These are phyloP conservation scores for Coemansia aciculifera DNA, from an alignment of 192 early-diverging fungal species.

Conservation along the genomic window DNA sequence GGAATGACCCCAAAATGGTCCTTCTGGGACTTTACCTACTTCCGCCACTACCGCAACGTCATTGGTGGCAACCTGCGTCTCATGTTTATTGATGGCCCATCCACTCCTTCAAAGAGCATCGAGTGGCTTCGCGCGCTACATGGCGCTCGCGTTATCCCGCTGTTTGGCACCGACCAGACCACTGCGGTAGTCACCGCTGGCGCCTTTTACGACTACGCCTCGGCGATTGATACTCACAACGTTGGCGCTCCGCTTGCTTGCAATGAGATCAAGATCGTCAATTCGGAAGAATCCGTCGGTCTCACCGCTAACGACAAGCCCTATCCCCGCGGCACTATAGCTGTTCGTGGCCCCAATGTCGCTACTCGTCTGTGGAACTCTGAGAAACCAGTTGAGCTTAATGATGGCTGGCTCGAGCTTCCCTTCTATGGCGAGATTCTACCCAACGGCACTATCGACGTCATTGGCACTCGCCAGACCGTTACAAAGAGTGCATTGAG, in stretches of 20 bases:
- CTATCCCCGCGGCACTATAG: constrained; percentile 44
- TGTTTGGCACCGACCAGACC: constrained; percentile 34
- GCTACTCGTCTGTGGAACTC: constrained; percentile 26
- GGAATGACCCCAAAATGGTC: constrained; percentile 31
- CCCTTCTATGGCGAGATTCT: constrained; percentile 37
- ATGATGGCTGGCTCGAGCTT: constrained; percentile 43
- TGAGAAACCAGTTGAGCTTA: constrained; percentile 2
- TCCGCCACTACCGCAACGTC: constrained; percentile 55
- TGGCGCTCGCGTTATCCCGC: constrained; percentile 45
- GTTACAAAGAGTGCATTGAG: constrained; percentile 16
- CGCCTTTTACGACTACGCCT: constrained; percentile 45
- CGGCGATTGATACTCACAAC: constrained; percentile 47
- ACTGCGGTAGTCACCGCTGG: constrained; percentile 28
- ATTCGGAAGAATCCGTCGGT: background rate
- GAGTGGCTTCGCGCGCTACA: constrained; percentile 50
- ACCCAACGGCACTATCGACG: constrained; percentile 43
- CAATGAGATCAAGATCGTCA: constrained; percentile 52
- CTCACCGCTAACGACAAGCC: constrained; percentile 29
- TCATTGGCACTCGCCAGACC: constrained; percentile 29
- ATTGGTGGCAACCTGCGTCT: constrained; percentile 46
- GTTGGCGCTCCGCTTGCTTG: constrained; percentile 53
- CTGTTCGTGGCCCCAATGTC: constrained; percentile 46
- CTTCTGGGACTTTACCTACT: constrained; percentile 52
- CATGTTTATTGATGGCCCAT: constrained; percentile 38
- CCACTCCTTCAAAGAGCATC: constrained; percentile 30